These are phyloP conservation scores for Clitopilus hobsonii DNA, from an alignment of 768 basidiomycete genomes.

Conservation along the genomic window DNA sequence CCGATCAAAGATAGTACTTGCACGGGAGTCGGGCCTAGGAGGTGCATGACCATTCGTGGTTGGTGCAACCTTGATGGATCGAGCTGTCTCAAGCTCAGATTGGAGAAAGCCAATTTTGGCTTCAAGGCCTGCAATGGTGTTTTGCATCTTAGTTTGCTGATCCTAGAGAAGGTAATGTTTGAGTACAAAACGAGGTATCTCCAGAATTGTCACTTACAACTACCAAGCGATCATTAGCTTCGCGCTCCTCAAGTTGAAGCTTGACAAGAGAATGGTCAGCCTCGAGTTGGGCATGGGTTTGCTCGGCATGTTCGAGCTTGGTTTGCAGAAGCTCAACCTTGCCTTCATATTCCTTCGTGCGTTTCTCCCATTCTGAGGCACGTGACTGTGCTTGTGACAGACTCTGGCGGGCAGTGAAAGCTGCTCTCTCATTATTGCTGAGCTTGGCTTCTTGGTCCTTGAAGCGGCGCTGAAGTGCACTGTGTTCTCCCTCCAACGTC, in stretches of 20 bases:
- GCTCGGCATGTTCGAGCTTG: conserved; percentile 64
- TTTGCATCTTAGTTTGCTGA: conserved; percentile 62
- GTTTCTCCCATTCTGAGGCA: conserved; percentile 76
- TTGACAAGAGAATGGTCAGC: conserved; percentile 64
- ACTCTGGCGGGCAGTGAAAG: conserved; percentile 53
- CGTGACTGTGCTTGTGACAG: conserved; percentile 74
- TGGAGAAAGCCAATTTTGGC: conserved; percentile 53
- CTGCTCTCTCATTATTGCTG: conserved; percentile 56
- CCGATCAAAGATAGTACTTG: conserved; percentile 59
- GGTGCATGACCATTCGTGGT: conserved; percentile 40
- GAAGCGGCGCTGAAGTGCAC: conserved; percentile 62
- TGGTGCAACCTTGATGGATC: conserved; percentile 26
- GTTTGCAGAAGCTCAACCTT: conserved; percentile 57
- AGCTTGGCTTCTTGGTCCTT: conserved; percentile 68
- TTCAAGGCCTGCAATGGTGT: conserved; percentile 62
- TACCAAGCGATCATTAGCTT: conserved; percentile 61
- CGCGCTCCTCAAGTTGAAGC: conserved; percentile 72
- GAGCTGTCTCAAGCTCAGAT: conserved; percentile 50
- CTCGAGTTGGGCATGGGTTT: conserved; percentile 59
- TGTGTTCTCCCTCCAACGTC: conserved; percentile 63
- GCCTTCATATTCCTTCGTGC: conserved; percentile 64
- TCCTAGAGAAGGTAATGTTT: too few relatives aligned
- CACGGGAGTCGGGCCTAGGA: conserved; percentile 70
- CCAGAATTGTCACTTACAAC: too few relatives aligned
- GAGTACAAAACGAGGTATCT: too few relatives aligned